Conservation (phyloP, 768 basidiomycete species). For the Trametes cubensis region DNA sequence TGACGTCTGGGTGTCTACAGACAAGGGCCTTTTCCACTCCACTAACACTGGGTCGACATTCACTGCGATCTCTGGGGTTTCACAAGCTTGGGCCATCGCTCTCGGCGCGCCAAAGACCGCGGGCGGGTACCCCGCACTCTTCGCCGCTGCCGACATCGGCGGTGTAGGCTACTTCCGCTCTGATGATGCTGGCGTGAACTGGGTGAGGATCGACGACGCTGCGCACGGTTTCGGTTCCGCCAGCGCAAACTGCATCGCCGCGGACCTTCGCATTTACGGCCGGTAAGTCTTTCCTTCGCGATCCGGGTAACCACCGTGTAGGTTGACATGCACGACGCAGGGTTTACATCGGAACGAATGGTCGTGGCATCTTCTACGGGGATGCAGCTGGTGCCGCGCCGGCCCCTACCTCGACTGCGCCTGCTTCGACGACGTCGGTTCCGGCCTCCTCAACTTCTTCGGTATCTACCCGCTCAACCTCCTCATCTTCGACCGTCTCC, state of each 20-base stretch:
- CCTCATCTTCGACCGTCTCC: conserved; percentile 21
- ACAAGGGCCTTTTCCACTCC: conserved; percentile 60
- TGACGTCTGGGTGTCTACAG: conserved; percentile 67
- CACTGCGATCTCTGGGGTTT: conserved; percentile 48
- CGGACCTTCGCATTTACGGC: conserved; percentile 56
- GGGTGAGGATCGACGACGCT: conserved; percentile 63
- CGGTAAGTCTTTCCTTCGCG: conserved; percentile 41
- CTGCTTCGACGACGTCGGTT: conserved; percentile 18
- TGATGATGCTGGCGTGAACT: conserved; percentile 56
- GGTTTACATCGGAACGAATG: conserved; percentile 64
- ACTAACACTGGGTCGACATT: conserved; percentile 54
- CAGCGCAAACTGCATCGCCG: conserved; percentile 49
- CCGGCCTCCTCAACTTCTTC: neutral
- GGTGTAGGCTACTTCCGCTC: conserved; percentile 57
- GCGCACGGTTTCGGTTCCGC: conserved; percentile 59
- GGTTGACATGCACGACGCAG: conserved; percentile 33
- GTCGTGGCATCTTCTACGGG: conserved; percentile 56
- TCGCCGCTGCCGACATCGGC: conserved; percentile 55
- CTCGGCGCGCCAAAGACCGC: conserved; percentile 52
- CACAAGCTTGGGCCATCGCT: conserved; percentile 59
- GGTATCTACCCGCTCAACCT: neutral
- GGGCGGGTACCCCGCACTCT: conserved; percentile 57
- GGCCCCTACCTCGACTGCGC: conserved; percentile 27
- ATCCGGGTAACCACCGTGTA: neutral
- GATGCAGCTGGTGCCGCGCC: conserved; percentile 26